Conservation (phyloP, 2,329 filamentous ascomycete genomes). For the Colletotrichum sidae region DNA sequence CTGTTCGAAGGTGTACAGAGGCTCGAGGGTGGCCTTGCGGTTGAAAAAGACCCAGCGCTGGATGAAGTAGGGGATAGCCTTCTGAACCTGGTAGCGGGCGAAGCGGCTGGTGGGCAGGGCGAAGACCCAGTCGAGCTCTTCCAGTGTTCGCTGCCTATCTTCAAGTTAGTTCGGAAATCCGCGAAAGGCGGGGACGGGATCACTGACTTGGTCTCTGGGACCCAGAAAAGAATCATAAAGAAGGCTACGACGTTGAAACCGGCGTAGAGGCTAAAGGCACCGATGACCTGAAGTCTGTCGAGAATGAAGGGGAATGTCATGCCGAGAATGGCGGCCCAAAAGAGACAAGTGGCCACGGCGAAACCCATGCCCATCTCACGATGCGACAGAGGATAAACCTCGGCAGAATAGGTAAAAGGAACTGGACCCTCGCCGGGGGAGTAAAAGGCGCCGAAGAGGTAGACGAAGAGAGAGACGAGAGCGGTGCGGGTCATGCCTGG, state of each 20-base stretch:
- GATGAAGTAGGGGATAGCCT: slow-evolving; percentile 48
- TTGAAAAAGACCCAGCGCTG: slow-evolving; percentile 45
- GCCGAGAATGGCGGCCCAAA: slow-evolving; percentile 70
- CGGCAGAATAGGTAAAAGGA: slow-evolving; percentile 75
- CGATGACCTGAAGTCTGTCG: slow-evolving; percentile 49
- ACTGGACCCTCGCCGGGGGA: slow-evolving; percentile 69
- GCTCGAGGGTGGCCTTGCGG: slow-evolving; percentile 50
- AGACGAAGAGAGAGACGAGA: slow-evolving; percentile 60
- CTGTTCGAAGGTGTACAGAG: slow-evolving; percentile 54
- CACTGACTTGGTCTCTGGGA: slow-evolving; percentile 66
- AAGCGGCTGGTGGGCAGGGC: slow-evolving; percentile 48
- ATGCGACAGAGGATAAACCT: slow-evolving; percentile 78
- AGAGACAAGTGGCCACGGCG: slow-evolving; percentile 74
- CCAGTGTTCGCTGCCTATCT: slow-evolving; percentile 55
- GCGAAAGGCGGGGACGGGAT: no score
- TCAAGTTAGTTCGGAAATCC: no score
- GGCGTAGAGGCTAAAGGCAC: slow-evolving; percentile 65
- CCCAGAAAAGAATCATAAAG: slow-evolving; percentile 66
- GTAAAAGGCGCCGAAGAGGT: slow-evolving; percentile 44
- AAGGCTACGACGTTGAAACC: slow-evolving; percentile 67
- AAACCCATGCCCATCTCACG: slow-evolving; percentile 79
- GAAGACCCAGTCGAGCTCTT: slow-evolving; percentile 57
- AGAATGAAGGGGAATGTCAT: slow-evolving; percentile 73
- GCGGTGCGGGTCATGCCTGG: slow-evolving; percentile 49
- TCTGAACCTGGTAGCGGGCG: slow-evolving; percentile 47